Base-by-base conservation (phyloP, 1,284 basidiomycete species). In the Paramarasmius palmivorus region DNA sequence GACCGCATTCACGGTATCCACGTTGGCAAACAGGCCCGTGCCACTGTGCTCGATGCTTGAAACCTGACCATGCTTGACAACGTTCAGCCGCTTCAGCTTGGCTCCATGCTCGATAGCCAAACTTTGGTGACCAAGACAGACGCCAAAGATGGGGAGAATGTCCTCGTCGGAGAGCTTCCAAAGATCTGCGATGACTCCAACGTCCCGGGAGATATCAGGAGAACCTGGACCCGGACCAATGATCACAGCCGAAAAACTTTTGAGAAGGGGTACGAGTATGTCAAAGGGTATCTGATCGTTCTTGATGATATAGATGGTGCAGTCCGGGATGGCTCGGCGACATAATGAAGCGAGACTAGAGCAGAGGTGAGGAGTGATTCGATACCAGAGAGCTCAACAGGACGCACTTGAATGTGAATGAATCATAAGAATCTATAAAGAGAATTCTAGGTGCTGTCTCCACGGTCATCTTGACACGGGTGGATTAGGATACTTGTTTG, bases 91-190 rank as follows among this genome's bases (percentile, higher is more conserved):
- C 55, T 74, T 70, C 19, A 86, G 62, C 34, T 67, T 63, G 9
- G 85, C 94, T 10, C 93, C 94, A 59, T 83, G 86, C 49, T 88
- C 88, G 7, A 90, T 77, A 0, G 84, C 91, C 34, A 98, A 79
- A 55, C 94, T 95, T 68, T 98, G 96, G 52, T 95, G 82, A 0
- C 96, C 96, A 10, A 98, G 79, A 65, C 95, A 98, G 3, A 98
- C 88, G 2, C 93, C 93, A 56, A 95, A 89, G 39, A 93, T 79
- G 1, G 93, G 93, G 1, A 90, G 61, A 29, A 90, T 54, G 32
- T 77, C 61, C 7, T 70, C 64, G 15, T 80, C 75, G 8, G 75
- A 59, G 20, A 90, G 63, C 39, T 76, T 80, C 86, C 90, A 92
- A 3, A 92, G 68, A 56, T 85, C 71, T 50, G 73, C 78, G 50